phyloP scores from a whole-genome alignment of 2,329 filamentous ascomycete species.

The Alternaria arbusti region DNA sequence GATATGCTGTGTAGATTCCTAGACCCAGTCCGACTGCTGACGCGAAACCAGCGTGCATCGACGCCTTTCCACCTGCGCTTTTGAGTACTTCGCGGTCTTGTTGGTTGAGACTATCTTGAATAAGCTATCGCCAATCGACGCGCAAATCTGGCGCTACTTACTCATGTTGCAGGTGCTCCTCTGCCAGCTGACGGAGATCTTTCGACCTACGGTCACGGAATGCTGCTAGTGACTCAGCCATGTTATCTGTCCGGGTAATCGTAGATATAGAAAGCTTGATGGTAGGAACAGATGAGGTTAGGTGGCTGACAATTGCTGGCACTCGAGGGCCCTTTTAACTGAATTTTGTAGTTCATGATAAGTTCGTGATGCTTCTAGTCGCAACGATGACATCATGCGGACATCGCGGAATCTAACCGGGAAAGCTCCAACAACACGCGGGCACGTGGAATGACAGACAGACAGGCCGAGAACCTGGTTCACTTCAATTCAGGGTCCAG shows the following conservation, averaged over 20 bases:
- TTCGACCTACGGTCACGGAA: slow-evolving; percentile 37
- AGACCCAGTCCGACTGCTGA: slow-evolving; percentile 66
- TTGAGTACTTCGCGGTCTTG: slow-evolving; percentile 65
- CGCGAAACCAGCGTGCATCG: slow-evolving; percentile 63
- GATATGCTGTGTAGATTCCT: slow-evolving; percentile 60
- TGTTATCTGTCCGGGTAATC: slow-evolving; percentile 5
- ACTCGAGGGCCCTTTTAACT: background rate
- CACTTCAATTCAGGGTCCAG: background rate
- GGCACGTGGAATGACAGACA: background rate
- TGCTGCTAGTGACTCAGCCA: slow-evolving; percentile 42
- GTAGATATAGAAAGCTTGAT: background rate
- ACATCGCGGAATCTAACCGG: slow-evolving; percentile 13
- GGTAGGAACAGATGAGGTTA: background rate
- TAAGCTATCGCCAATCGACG: slow-evolving; percentile 11
- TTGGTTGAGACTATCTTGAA: slow-evolving; percentile 51
- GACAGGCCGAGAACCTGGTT: background rate
- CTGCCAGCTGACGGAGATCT: slow-evolving; percentile 38
- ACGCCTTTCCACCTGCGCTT: slow-evolving; percentile 62
- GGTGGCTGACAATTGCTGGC: background rate
- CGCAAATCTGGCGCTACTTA: slow-evolving; percentile 13
- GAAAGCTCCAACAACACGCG: background rate
- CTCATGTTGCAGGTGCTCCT: slow-evolving; percentile 45
- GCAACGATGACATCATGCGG: slow-evolving; percentile 23
- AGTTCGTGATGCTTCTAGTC: slow-evolving; percentile 10
- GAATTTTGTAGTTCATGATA: background rate